Percentiles rank a stretch among this genome's conserved stretches.
Conservation (phyloP, 805 yeast species). For the Scheffersomyces spartinae region DNA sequence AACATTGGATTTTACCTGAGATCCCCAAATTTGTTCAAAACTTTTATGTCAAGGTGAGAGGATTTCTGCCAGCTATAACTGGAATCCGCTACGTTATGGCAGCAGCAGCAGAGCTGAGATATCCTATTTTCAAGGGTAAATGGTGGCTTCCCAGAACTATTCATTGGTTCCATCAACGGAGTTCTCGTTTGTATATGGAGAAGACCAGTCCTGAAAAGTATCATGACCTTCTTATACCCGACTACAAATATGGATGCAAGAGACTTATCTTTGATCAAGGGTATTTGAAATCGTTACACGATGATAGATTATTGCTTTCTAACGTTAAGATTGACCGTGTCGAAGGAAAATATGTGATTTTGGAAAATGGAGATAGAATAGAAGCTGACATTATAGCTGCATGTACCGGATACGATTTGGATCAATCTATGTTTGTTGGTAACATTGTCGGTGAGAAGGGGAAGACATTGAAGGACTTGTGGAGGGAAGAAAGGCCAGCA, state of each 20-base stretch:
- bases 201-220: slow-evolving; percentile 18
- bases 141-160: slow-evolving; percentile 14
- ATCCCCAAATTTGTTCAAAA: slow-evolving; percentile 12
- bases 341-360: slow-evolving; percentile 16
- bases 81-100: too few relatives aligned
- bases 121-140: slow-evolving; percentile 23
- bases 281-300: slow-evolving; percentile 21
- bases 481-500: slow-evolving; percentile 19
- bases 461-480: slow-evolving; percentile 9
- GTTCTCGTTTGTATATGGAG: slow-evolving; percentile 15
- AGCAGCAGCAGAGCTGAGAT: slow-evolving; percentile 19
- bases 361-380: slow-evolving; percentile 15
- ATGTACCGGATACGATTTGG: slow-evolving; percentile 28
- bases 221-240: slow-evolving; percentile 22
- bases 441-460: slow-evolving; percentile 17
- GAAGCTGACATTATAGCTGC: slow-evolving; percentile 29
- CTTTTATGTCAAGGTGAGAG: slow-evolving; percentile 16
- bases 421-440: slow-evolving; percentile 8
- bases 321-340: slow-evolving; percentile 13
- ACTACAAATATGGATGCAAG: slow-evolving; percentile 31
- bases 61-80: too few relatives aligned
- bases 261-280: slow-evolving; percentile 26
- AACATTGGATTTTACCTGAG: slow-evolving; percentile 30
- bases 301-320: slow-evolving; percentile 17
- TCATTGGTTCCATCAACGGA: slow-evolving; percentile 12